Conservation (phyloP, 2,329 filamentous ascomycete genomes). For the Cercospora janseana region DNA sequence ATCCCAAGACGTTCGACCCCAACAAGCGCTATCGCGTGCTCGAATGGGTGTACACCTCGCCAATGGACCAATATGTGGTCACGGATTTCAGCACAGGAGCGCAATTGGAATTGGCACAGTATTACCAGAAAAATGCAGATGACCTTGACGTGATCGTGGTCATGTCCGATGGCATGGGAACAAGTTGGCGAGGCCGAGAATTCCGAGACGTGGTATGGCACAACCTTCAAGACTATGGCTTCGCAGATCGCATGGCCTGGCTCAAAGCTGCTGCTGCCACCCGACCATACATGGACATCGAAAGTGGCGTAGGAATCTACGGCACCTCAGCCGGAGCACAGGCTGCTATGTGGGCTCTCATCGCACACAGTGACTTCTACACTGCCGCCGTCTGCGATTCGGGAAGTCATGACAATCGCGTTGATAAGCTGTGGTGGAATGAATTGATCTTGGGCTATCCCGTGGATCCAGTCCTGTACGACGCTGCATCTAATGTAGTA, state of each 20-base stretch:
- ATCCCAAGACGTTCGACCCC: conserved; percentile 2
- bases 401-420: conserved; percentile 13
- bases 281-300: conserved; percentile 12
- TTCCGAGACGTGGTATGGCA: conserved; percentile 11
- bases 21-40: conserved; percentile 10
- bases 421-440: conserved; percentile 15
- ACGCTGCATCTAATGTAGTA: conserved; percentile 11
- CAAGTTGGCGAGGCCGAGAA: conserved; percentile 10
- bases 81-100: neutral
- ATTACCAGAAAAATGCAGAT: conserved; percentile 5
- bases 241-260: conserved; percentile 14
- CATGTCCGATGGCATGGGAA: conserved; percentile 11
- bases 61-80: neutral
- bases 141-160: conserved; percentile 12
- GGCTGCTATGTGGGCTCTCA: conserved; percentile 7
- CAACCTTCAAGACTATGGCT: conserved; percentile 12
- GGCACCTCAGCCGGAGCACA: conserved; percentile 11
- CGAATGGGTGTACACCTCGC: conserved; percentile 9
- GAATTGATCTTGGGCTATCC: conserved; percentile 11
- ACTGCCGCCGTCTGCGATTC: conserved; percentile 11
- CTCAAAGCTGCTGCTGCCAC: conserved; percentile 12
- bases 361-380: conserved; percentile 16
- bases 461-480: conserved; percentile 10
- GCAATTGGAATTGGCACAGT: neutral
- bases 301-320: conserved; percentile 7